These are phyloP conservation scores for Gymnopus androsaceus DNA, from an alignment of 1,284 basidiomycete species.

Conservation along the genomic window DNA sequence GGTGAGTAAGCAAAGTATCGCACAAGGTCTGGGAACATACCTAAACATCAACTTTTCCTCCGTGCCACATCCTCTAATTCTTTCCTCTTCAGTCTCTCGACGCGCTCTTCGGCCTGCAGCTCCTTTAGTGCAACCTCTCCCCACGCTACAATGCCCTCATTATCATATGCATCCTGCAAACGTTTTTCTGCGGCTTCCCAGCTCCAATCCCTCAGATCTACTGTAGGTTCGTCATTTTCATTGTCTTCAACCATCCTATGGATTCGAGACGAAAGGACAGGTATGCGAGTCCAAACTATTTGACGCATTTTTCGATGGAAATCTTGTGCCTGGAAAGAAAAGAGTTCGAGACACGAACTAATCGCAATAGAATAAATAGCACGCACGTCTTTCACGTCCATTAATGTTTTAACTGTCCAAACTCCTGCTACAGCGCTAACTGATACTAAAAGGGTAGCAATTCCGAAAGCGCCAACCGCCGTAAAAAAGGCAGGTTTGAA, in stretches of 20 bases:
- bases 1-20: not conserved
- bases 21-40: not conserved
- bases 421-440: constrained; percentile 31
- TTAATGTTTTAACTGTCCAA: constrained; percentile 32
- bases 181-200: constrained; percentile 54
- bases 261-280: constrained; percentile 51
- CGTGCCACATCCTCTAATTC: not conserved
- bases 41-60: not conserved
- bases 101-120: constrained; percentile 52
- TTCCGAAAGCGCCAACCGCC: constrained; percentile 41
- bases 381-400: constrained; percentile 40
- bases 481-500: constrained; percentile 36
- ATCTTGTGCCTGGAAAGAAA: constrained; percentile 46
- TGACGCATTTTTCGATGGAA: constrained; percentile 56
- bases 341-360: not conserved
- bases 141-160: constrained; percentile 57
- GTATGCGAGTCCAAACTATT: constrained; percentile 45
- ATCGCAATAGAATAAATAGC: not conserved
- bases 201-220: constrained; percentile 35
- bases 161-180: constrained; percentile 53
- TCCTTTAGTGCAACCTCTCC: constrained; percentile 49
- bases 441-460: constrained; percentile 40
- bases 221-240: constrained; percentile 25
- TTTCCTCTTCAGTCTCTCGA: constrained; percentile 43
- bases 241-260: constrained; percentile 43